phyloP scores from a whole-genome alignment of 1,284 basidiomycete genomes.

The Ustilago curta region DNA sequence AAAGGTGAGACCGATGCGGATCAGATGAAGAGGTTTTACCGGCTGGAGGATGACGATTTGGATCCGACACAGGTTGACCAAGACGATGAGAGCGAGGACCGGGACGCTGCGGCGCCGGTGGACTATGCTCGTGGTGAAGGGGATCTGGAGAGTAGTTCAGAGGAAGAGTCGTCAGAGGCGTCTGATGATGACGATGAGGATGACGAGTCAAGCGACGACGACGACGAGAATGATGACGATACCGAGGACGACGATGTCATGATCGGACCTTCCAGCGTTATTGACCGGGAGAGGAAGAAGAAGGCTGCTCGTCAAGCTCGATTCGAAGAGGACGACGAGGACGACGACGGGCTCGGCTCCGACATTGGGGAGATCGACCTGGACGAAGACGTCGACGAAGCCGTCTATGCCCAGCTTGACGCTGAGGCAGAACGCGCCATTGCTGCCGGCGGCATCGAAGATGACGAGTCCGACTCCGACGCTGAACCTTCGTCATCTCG shows the following conservation, averaged over 20 bases:
- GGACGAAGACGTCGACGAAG: slow-evolving; percentile 74
- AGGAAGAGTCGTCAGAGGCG: slow-evolving; percentile 52
- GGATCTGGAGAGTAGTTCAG: slow-evolving; percentile 58
- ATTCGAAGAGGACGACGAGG: slow-evolving; percentile 49
- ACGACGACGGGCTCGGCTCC: slow-evolving; percentile 48
- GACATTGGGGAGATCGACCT: slow-evolving; percentile 75
- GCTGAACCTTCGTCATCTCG: slow-evolving; percentile 70
- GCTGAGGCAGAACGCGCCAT: slow-evolving; percentile 75
- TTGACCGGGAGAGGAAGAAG: slow-evolving; percentile 45
- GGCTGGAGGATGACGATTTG: slow-evolving; percentile 69
- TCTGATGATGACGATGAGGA: slow-evolving; percentile 41
- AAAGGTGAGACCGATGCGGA: slow-evolving; percentile 49
- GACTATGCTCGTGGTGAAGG: slow-evolving; percentile 87
- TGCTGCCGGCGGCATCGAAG: slow-evolving; percentile 52
- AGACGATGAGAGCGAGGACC: slow-evolving; percentile 29
- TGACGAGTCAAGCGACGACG: slow-evolving; percentile 76
- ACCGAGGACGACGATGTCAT: slow-evolving; percentile 58
- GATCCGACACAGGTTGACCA: slow-evolving; percentile 70
- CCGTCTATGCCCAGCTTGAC: slow-evolving; percentile 78
- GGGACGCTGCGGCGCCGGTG: slow-evolving; percentile 60
- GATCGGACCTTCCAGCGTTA: slow-evolving; percentile 50
- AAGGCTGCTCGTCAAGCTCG: slow-evolving; percentile 19
- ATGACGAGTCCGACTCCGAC: slow-evolving; percentile 36
- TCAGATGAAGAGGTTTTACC: slow-evolving; percentile 60
- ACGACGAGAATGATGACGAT: slow-evolving; percentile 69